These are phyloP conservation scores for Rhinocladiella mackenziei DNA, from an alignment of 2,329 filamentous ascomycete species.

Conservation along the genomic window DNA sequence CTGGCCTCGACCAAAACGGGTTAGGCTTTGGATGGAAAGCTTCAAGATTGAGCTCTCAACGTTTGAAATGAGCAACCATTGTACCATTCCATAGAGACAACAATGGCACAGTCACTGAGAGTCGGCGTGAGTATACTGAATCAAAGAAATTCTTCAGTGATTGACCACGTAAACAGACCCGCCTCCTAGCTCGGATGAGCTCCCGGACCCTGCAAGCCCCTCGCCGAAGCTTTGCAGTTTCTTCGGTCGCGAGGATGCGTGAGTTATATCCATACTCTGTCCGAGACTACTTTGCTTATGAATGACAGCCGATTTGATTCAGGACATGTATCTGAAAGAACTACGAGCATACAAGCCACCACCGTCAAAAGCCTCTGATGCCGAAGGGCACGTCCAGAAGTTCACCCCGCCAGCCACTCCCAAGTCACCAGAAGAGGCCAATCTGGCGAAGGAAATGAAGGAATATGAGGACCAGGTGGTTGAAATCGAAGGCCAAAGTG, in stretches of 20 bases:
- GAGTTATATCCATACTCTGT: constrained; percentile 33
- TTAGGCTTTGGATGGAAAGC: constrained; percentile 1
- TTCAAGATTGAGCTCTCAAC: constrained; percentile 6
- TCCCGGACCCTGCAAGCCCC: constrained; percentile 39
- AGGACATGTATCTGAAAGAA: constrained; percentile 95
- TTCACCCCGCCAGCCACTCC: constrained; percentile 78
- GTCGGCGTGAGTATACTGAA: constrained; percentile 50
- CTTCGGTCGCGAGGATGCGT: constrained; percentile 60
- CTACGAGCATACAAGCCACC: constrained; percentile 91
- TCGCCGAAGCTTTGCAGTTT: constrained; percentile 59
- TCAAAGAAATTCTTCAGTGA: constrained; percentile 1
- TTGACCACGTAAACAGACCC: constrained; percentile 48
- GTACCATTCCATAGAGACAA: constrained; percentile 9
- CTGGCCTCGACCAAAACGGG: not conserved
- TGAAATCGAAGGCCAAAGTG: constrained; percentile 85
- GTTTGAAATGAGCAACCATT: constrained; percentile 5
- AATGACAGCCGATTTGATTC: constrained; percentile 81
- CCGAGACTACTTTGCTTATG: constrained; percentile 9
- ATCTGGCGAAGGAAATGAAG: constrained; percentile 86
- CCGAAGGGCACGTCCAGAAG: constrained; percentile 85
- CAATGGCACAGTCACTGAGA: constrained; percentile 57
- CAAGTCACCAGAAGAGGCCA: constrained; percentile 84
- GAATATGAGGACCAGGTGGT: constrained; percentile 92
- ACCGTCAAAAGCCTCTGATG: constrained; percentile 76
- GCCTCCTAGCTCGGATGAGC: constrained; percentile 56